phyloP scores from a whole-genome alignment of 345 rosid species.

The Brassica cretica region DNA sequence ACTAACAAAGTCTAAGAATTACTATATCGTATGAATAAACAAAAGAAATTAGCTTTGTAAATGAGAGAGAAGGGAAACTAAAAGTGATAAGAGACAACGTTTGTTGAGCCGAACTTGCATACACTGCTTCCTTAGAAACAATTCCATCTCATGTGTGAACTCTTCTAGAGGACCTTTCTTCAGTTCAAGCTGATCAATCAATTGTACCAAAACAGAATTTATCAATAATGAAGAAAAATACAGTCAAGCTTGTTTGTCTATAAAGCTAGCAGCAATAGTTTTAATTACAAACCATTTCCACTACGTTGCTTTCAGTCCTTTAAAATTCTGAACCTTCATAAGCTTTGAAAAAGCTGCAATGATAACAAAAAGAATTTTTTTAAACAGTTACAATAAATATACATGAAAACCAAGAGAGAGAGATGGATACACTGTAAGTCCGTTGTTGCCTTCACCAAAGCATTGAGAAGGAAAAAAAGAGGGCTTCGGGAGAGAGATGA shows the following conservation, averaged over 20 bases:
- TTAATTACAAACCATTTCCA: constrained; percentile 56
- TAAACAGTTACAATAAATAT: too few species aligned
- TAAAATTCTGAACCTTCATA: constrained; percentile 83
- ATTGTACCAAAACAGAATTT: background rate
- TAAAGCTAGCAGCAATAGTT: background rate
- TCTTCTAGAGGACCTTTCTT: constrained; percentile 82
- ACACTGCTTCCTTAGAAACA: constrained; percentile 76
- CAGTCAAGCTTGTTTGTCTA: too few species aligned
- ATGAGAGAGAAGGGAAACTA: background rate
- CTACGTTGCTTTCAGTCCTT: constrained; percentile 70
- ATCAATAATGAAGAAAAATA: background rate
- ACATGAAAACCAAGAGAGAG: too few species aligned
- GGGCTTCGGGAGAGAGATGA: background rate
- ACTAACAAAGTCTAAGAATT: constrained; percentile 78
- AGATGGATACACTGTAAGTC: background rate
- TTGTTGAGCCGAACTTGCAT: constrained; percentile 67
- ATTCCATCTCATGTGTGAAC: too few species aligned
- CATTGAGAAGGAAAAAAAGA: background rate
- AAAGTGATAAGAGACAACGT: constrained; percentile 40
- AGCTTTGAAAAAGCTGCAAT: constrained; percentile 63
- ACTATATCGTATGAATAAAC: constrained; percentile 53
- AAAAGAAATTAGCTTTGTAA: background rate
- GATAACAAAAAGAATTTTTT: background rate
- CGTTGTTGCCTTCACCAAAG: background rate
- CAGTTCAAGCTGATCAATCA: constrained; percentile 65